Evolutionary conservation across 345 rosid genomes (phyloP).

Genomic region (Corymbia maculata): DNA sequence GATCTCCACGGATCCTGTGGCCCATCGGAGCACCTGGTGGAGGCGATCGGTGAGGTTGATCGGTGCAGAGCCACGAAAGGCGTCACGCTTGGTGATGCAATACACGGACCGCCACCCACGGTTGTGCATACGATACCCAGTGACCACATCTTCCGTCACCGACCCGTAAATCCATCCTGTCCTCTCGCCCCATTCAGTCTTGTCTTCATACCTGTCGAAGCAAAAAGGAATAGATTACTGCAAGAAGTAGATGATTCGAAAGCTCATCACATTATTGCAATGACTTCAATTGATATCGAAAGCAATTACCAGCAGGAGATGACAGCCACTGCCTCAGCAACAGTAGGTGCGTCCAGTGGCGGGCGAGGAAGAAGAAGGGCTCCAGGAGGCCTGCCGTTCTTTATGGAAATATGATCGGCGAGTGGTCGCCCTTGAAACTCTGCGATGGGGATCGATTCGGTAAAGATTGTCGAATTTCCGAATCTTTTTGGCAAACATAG

Average conservation of each 20-base stretch:
- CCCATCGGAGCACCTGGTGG: conserved; percentile 93
- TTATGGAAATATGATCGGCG: conserved; percentile 82
- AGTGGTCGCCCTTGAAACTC: conserved; percentile 94
- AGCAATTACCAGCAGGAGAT: conserved; percentile 81
- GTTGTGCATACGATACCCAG: conserved; percentile 96
- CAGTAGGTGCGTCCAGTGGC: conserved; percentile 85
- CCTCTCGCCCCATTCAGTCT: conserved; percentile 85
- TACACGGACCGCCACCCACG: conserved; percentile 94
- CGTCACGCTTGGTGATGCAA: conserved; percentile 84
- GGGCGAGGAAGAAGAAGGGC: conserved; percentile 71
- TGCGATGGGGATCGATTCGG: conserved; percentile 65
- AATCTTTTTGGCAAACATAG: conserved; percentile 59
- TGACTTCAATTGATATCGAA: too few species aligned
- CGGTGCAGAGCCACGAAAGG: conserved; percentile 89
- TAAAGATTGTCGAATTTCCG: conserved; percentile 66
- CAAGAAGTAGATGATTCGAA: not conserved
- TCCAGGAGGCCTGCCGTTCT: conserved; percentile 95
- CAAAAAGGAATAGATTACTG: not conserved
- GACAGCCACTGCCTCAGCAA: conserved; percentile 96
- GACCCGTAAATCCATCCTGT: conserved; percentile 91
- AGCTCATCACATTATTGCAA: too few species aligned
- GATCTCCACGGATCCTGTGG: conserved; percentile 91
- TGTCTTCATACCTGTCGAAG: conserved; percentile 56
- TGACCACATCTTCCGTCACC: conserved; percentile 79
- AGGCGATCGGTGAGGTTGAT: conserved; percentile 89